Evolutionary conservation across 192 early-diverging fungal species (phyloP).

Genomic region (Gryganskiella cystojenkinii): DNA sequence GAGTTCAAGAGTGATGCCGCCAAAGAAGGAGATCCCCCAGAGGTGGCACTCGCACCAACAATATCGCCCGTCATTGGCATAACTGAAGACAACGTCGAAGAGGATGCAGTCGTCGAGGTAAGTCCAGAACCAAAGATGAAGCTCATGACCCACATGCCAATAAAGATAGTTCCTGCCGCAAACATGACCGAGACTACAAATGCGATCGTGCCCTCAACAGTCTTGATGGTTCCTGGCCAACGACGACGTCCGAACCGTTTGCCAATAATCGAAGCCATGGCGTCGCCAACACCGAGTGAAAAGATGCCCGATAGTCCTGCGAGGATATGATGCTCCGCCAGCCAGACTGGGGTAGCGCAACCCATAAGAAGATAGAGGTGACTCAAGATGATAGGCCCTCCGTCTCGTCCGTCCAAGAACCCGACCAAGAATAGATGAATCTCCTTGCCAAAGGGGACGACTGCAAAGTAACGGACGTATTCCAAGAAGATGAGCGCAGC

Average conservation of each 20-base stretch:
- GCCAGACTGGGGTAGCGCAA: conserved; percentile 92
- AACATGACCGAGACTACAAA: conserved; percentile 78
- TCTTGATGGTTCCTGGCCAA: conserved; percentile 84
- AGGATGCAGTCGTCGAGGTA: background rate
- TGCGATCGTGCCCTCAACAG: conserved; percentile 87
- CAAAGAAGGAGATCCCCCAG: background rate
- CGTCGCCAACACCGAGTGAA: conserved; percentile 90
- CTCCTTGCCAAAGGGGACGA: conserved; percentile 71
- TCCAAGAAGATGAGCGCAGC: conserved; percentile 80
- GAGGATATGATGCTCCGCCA: conserved; percentile 64
- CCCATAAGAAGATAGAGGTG: conserved; percentile 93
- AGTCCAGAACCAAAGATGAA: conserved; percentile 30
- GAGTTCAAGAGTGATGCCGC: background rate
- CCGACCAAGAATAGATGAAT: conserved; percentile 78
- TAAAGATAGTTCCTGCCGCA: conserved; percentile 52
- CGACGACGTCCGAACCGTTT: conserved; percentile 73
- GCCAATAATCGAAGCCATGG: conserved; percentile 89
- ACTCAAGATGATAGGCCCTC: conserved; percentile 83
- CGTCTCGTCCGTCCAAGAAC: conserved; percentile 90
- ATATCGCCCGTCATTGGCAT: no score
- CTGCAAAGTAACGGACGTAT: conserved; percentile 78
- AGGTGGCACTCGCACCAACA: background rate
- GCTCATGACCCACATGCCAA: conserved; percentile 50
- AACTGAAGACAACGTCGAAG: background rate
- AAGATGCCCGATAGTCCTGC: conserved; percentile 83